Evolutionary conservation across 2,329 filamentous ascomycete species (phyloP), one percentile per base, ranked within the genome.

Genomic region (Xylariaceae sp.): DNA sequence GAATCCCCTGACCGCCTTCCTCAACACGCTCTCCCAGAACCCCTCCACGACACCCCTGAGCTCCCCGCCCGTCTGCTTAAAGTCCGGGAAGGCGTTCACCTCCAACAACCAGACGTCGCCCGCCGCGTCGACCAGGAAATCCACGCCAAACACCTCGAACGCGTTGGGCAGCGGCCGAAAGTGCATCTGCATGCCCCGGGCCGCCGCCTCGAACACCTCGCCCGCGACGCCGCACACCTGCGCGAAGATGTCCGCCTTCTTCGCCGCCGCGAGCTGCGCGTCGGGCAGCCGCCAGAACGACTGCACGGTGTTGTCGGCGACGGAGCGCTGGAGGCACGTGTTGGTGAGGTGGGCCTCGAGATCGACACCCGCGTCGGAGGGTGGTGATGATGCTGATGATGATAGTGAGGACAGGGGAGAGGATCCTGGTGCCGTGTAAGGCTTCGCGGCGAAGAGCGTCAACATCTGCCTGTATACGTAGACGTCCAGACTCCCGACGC

Each of bases 71-170:
- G 89, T 95, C 77, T 97, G 91, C 58, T 78, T 82, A 60, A 97
- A 97, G 67, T 98, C 93, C 9, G 93, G 93, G 65, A 95, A 98
- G 0, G 91, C 88, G 69, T 98, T 98, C 24, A 95, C 79, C 69
- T 98, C 93, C 42, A 98, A 69, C 56, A 98, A 62, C 81, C 83
- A 96, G 3, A 81, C 78, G 3, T 57, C 72, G 0, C 80, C 83
- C 8, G 62, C 56, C 0, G 61, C 73, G 56, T 89, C 87, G 9
- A 96, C 82, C 56, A 98, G 64, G 60, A 93, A 98, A 62, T 98
- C 93, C 32, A 97, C 64, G 0, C 93, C 93, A 61, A 87, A 98
- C 7, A 94, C 71, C 69, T 98, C 93, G 60, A 97, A 97, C 0
- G 85, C 87, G 61, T 94, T 91, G 1, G 83, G 81, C 37, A 95